Evolutionary conservation across 192 early-diverging fungal species (phyloP), one percentile per base, ranked within the genome.

Genomic region (Coemansia sp.): DNA sequence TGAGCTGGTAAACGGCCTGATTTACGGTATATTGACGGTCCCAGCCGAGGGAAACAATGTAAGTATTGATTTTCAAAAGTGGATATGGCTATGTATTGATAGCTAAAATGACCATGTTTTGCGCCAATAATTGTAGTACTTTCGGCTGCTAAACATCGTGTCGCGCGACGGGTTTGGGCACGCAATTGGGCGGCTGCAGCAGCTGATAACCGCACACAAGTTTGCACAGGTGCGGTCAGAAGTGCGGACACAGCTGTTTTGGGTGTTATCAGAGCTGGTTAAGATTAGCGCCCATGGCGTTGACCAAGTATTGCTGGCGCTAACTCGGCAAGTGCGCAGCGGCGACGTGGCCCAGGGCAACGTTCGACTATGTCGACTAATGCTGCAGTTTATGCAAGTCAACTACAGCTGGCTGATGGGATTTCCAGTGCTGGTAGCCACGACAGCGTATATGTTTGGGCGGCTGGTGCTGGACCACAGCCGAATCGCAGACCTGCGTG

Each of bases 251-350:
- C 87, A 87, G 76, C 62, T 89, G 17, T 66, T 89, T 22, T 91
- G 87, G 87, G 32, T 88, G 3, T 56, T 86, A n/a, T 67, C 71
- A 17, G 83, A 85, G 29, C 59, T 91, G n/a, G 84, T 84, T 5
- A 70, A 71, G 3, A 55, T 81, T 10, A 73, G 75, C 25, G 79
- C 85, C 0, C 66, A 63, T 3, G 82, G 75, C 2, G 64, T 85
- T 1, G 89, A 91, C 17, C 62, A 71, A 12, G 43, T 91, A 0
- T 82, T 86, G 22, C 51, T 85, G 45, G 53, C 53, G 24, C 72
- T 91, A 0, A 55, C 84, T 39, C 80, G 86, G 17, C 89, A 91
- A 67, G 76, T 91, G 37, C 72, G 81, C 23, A 60, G 88, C 32
- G 89, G 89, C 29, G 89, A 88, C 51, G 60, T 81, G 7, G 63